These are phyloP conservation scores for Pterula multifida DNA, from an alignment of 1,284 basidiomycete species.

Conservation along the genomic window DNA sequence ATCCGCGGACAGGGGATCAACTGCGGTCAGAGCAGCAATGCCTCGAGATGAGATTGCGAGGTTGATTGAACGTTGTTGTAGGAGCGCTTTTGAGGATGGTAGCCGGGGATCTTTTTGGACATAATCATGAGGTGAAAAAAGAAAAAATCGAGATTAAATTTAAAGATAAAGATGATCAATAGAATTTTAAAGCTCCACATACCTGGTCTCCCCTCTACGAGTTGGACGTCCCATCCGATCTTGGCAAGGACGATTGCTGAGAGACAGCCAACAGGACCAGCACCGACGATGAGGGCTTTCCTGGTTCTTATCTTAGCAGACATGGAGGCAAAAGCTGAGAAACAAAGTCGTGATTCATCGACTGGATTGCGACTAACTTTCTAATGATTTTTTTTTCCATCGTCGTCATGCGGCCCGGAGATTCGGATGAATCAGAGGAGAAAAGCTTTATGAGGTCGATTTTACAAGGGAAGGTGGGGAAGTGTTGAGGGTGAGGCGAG, in stretches of 20 bases:
- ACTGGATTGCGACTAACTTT: background rate
- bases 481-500: too few species aligned
- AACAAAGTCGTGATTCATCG: background rate
- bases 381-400: background rate
- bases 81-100: constrained; percentile 47
- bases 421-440: constrained; percentile 2
- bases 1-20: constrained; percentile 66
- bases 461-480: too few species aligned
- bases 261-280: constrained; percentile 91
- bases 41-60: constrained; percentile 92
- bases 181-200: constrained; percentile 18
- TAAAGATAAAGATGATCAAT: constrained; percentile 9
- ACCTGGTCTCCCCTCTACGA: constrained; percentile 88
- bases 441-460: too few species aligned
- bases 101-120: constrained; percentile 52
- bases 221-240: constrained; percentile 78
- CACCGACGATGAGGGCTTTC: constrained; percentile 64
- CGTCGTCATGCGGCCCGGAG: background rate
- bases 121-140: constrained; percentile 9
- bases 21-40: constrained; percentile 73
- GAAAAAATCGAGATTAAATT: background rate
- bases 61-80: constrained; percentile 85
- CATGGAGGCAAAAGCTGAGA: too few species aligned
- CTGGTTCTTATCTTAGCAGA: constrained; percentile 12
- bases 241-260: constrained; percentile 80